Evolutionary conservation across 2,329 filamentous ascomycete species (phyloP).

Genomic region (Didymella sp.): DNA sequence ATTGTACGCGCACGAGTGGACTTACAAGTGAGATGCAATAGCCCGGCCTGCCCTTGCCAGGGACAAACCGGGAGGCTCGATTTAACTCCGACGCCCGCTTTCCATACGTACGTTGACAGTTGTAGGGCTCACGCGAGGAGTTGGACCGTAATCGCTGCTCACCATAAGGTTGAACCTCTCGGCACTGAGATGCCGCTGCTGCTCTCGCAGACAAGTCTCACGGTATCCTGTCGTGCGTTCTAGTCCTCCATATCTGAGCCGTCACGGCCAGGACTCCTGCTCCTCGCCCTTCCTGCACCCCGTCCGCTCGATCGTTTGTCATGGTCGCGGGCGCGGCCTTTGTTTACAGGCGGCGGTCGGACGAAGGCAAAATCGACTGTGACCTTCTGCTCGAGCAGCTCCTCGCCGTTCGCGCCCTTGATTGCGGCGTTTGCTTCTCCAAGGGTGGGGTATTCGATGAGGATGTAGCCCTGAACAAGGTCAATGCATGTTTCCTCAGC

Average conservation of each 20-base stretch:
- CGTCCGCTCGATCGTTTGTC: slow-evolving; percentile 43
- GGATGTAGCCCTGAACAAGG: slow-evolving; percentile 72
- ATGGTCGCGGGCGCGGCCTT: slow-evolving; percentile 50
- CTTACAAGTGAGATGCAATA: slow-evolving; percentile 25
- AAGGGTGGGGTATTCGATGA: slow-evolving; percentile 83
- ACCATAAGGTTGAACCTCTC: background rate
- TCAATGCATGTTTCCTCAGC: slow-evolving; percentile 10
- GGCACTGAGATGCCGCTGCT: background rate
- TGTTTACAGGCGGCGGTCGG: slow-evolving; percentile 69
- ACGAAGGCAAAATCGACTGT: slow-evolving; percentile 87
- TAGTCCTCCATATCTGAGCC: slow-evolving; percentile 45
- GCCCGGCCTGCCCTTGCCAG: slow-evolving; percentile 22
- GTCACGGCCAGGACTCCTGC: slow-evolving; percentile 53
- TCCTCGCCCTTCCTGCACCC: slow-evolving; percentile 49
- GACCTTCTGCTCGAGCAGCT: slow-evolving; percentile 82
- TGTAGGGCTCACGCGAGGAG: background rate
- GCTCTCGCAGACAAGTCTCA: background rate
- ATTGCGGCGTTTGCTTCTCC: slow-evolving; percentile 83
- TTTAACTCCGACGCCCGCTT: background rate
- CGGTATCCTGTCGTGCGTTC: background rate
- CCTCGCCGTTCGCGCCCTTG: slow-evolving; percentile 76
- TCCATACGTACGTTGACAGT: too few species aligned
- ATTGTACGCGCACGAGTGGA: background rate
- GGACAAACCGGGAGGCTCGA: slow-evolving; percentile 29
- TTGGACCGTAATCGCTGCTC: background rate